phyloP scores from a whole-genome alignment of 1,139 yeast genomes.

The Blastobotrys capitulatus region DNA sequence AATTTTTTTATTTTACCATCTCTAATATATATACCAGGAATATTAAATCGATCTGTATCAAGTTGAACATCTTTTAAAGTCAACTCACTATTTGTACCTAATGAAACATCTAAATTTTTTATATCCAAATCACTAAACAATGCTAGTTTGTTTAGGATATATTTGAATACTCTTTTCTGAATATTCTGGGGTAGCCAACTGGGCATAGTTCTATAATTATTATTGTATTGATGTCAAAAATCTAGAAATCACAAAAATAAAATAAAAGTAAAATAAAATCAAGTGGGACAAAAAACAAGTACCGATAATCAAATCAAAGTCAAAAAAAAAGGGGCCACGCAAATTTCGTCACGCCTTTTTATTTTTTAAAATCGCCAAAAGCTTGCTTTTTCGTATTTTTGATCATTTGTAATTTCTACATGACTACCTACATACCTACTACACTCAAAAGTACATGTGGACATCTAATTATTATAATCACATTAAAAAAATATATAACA shows the following conservation, averaged over 20 bases:
- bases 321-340: not conserved
- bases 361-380: too few relatives aligned
- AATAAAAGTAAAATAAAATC: not conserved
- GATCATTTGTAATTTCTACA: too few relatives aligned
- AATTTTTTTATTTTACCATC: slow-evolving; percentile 57
- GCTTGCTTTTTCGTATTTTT: too few relatives aligned
- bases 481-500: too few relatives aligned
- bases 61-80: slow-evolving; percentile 58
- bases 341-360: too few relatives aligned
- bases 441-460: too few relatives aligned
- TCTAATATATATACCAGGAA: slow-evolving; percentile 64
- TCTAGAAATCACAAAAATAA: not conserved
- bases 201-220: slow-evolving; percentile 18
- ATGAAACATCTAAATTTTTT: slow-evolving; percentile 73
- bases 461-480: too few relatives aligned
- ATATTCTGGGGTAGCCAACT: slow-evolving; percentile 77
- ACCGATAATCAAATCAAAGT: not conserved
- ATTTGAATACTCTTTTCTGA: slow-evolving; percentile 73
- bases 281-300: not conserved
- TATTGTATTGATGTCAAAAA: not conserved
- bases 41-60: slow-evolving; percentile 60
- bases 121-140: slow-evolving; percentile 76
- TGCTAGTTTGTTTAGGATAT: slow-evolving; percentile 76
- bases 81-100: slow-evolving; percentile 52
- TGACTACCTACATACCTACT: too few relatives aligned